Conservation (phyloP, 2,329 filamentous ascomycete species). For the Gyromitra esculenta region DNA sequence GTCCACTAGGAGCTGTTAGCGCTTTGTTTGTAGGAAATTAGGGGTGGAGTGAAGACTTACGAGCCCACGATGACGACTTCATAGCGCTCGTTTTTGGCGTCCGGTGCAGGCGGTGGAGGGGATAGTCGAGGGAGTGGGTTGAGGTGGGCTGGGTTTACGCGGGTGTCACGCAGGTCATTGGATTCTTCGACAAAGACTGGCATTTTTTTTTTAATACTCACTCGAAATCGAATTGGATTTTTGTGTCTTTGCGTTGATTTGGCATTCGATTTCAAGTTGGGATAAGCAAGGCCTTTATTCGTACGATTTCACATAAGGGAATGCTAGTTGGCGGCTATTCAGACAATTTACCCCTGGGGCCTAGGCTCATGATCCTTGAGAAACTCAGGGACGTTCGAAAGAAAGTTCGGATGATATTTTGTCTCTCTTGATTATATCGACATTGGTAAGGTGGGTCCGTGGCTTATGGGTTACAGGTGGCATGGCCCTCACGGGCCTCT, state of each 20-base stretch:
- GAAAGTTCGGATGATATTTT: slow-evolving; percentile 7
- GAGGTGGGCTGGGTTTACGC: slow-evolving; percentile 61
- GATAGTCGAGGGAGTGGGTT: slow-evolving; percentile 61
- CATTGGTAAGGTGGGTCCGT: slow-evolving; percentile 24
- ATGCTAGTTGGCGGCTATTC: neutral
- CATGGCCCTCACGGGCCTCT: neutral
- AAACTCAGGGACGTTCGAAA: neutral
- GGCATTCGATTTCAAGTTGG: neutral
- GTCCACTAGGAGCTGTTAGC: slow-evolving; percentile 58
- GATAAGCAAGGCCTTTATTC: neutral
- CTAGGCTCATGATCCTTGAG: neutral
- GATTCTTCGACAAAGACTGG: slow-evolving; percentile 61
- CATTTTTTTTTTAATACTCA: slow-evolving; percentile 56
- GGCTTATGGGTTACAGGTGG: neutral
- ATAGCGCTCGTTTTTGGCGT: slow-evolving; percentile 59
- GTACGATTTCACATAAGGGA: neutral
- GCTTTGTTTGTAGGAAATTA: neutral
- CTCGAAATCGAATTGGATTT: neutral
- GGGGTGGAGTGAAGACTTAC: slow-evolving; percentile 55
- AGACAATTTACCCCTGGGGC: neutral
- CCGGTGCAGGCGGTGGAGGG: slow-evolving; percentile 16
- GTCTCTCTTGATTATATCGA: slow-evolving; percentile 14
- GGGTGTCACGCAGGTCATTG: slow-evolving; percentile 60
- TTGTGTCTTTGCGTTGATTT: neutral
- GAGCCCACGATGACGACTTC: slow-evolving; percentile 62